Evolutionary conservation across 2,329 filamentous ascomycete species (phyloP).

Genomic region (Exophiala aquamarina): DNA sequence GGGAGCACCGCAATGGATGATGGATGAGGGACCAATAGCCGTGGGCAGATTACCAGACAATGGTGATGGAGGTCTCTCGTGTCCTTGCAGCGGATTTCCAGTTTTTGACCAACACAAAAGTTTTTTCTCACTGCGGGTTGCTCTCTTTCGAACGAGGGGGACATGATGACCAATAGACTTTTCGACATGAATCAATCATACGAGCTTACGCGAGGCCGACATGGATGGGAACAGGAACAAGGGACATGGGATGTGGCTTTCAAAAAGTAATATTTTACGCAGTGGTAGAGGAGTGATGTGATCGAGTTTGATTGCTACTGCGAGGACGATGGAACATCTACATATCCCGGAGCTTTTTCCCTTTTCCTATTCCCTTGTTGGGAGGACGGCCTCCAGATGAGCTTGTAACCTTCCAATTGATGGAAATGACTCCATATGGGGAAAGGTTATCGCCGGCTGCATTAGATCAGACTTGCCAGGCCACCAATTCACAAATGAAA

Average conservation of each 20-base stretch:
- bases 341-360: slow-evolving; percentile 19
- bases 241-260: slow-evolving; percentile 14
- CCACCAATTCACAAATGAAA: slow-evolving; percentile 5
- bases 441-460: slow-evolving; percentile 28
- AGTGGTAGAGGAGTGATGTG: slow-evolving; percentile 6
- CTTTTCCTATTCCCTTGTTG: background rate
- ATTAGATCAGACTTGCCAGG: slow-evolving; percentile 27
- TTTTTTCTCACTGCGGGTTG: slow-evolving; percentile 21
- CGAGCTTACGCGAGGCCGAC: slow-evolving; percentile 17
- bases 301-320: slow-evolving; percentile 6
- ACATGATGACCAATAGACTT: slow-evolving; percentile 29
- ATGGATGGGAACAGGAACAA: slow-evolving; percentile 14
- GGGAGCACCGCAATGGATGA: slow-evolving; percentile 15
- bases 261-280: slow-evolving; percentile 8
- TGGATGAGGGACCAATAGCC: slow-evolving; percentile 10
- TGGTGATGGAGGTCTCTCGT: slow-evolving; percentile 2
- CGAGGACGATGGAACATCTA: slow-evolving; percentile 18
- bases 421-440: slow-evolving; percentile 1
- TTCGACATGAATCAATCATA: slow-evolving; percentile 27
- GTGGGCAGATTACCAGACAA: slow-evolving; percentile 6
- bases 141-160: slow-evolving; percentile 26
- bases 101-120: slow-evolving; percentile 26
- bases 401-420: slow-evolving; percentile 1
- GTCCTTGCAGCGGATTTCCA: slow-evolving; percentile 7
- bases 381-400: slow-evolving; percentile 9